Evolutionary conservation across 140 eudicot genomes (phyloP).

Genomic region (Cichorium intybus): DNA sequence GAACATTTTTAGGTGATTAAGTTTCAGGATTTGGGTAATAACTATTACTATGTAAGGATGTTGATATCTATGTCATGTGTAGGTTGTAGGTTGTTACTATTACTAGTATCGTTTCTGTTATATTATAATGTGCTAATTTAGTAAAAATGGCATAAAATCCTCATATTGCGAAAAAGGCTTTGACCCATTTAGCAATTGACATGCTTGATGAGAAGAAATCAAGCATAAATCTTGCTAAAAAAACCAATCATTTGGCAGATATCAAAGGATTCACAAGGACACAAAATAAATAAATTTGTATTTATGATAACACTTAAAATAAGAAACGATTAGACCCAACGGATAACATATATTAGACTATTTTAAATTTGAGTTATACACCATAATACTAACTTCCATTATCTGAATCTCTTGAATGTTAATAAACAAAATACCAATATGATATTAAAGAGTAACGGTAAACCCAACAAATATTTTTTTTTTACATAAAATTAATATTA

Average conservation of each 20-base stretch:
- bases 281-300: not conserved
- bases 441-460: too few species aligned
- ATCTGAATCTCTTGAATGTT: too few species aligned
- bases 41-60: not conserved
- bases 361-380: not conserved
- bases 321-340: not conserved
- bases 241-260: slow-evolving; percentile 67
- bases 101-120: too few species aligned
- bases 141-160: too few species aligned
- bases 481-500: too few species aligned
- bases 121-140: too few species aligned
- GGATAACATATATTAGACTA: too few species aligned
- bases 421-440: too few species aligned
- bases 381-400: too few species aligned
- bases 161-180: slow-evolving; percentile 69
- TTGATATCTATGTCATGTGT: too few species aligned
- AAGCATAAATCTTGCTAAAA: slow-evolving; percentile 40
- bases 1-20: too few species aligned
- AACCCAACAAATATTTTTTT: too few species aligned
- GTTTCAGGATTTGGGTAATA: not conserved
- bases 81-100: not conserved
- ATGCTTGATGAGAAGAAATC: slow-evolving; percentile 81
- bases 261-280: slow-evolving; percentile 36
- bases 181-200: slow-evolving; percentile 64
- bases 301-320: not conserved